Conservation (phyloP, 148 eudicot genomes). For the Vaccinium myrtillus region DNA sequence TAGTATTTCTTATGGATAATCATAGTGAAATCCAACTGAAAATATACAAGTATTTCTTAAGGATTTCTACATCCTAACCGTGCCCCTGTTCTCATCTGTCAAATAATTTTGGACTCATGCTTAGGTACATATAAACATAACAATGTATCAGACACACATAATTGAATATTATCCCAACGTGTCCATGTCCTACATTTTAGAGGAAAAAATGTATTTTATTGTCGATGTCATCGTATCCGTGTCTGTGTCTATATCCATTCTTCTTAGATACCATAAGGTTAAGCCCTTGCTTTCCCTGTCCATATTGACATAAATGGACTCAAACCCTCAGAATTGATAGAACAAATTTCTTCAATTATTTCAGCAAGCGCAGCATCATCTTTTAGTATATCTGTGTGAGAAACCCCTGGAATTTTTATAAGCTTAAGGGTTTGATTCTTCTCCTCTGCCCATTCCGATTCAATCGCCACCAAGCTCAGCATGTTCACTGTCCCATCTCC, state of each 20-base stretch:
- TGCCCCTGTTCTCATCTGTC: too few relatives aligned
- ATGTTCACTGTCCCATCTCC: conserved; percentile 96
- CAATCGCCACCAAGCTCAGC: conserved; percentile 61
- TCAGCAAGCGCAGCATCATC: conserved; percentile 47
- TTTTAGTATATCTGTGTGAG: conserved; percentile 58
- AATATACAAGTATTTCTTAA: too few relatives aligned
- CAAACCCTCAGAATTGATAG: conserved; percentile 37
- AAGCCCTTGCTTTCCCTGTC: neutral
- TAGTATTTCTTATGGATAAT: too few relatives aligned
- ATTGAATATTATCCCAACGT: neutral
- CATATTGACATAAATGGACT: neutral
- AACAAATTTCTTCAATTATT: conserved; percentile 39
- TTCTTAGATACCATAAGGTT: neutral
- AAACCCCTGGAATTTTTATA: conserved; percentile 52
- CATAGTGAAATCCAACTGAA: too few relatives aligned
- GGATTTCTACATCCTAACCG: too few relatives aligned
- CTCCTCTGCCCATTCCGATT: conserved; percentile 41
- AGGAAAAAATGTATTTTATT: too few relatives aligned
- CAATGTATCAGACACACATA: neutral
- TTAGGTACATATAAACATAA: neutral
- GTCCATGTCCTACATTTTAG: neutral
- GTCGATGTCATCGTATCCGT: neutral
- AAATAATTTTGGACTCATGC: neutral
- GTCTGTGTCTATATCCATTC: neutral
- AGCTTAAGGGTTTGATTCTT: conserved; percentile 44